Conservation (phyloP, 1,139 yeast species). For the Magnusiomyces suaveolens region DNA sequence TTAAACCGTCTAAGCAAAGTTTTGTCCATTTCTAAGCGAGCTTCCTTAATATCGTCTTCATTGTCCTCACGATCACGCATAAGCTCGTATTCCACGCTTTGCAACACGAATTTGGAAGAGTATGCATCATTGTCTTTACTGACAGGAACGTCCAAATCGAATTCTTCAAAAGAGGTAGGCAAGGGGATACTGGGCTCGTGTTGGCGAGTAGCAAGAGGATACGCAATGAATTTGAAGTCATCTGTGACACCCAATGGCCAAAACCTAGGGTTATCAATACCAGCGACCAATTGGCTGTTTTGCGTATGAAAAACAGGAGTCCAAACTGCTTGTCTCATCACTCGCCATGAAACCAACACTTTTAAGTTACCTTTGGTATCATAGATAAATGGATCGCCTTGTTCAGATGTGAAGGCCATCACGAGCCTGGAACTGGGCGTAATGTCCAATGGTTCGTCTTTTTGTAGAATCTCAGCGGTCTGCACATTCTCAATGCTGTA, state of each 20-base stretch:
- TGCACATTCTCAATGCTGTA: slow-evolving; percentile 34
- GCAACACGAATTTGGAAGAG: slow-evolving; percentile 15
- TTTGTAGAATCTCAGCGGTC: slow-evolving; percentile 33
- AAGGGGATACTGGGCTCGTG: slow-evolving; percentile 56
- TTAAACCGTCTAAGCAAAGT: slow-evolving; percentile 68
- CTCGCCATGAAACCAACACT: slow-evolving; percentile 68
- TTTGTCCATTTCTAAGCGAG: slow-evolving; percentile 43
- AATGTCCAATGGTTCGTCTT: slow-evolving; percentile 32
- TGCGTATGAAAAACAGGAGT: slow-evolving; percentile 68
- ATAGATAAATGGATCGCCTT: slow-evolving; percentile 79
- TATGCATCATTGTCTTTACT: slow-evolving; percentile 7
- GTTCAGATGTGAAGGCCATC: slow-evolving; percentile 71
- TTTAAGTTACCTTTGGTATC: slow-evolving; percentile 68
- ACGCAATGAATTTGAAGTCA: slow-evolving; percentile 63
- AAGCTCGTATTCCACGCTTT: slow-evolving; percentile 23
- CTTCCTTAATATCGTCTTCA: slow-evolving; percentile 21
- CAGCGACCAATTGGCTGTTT: slow-evolving; percentile 20
- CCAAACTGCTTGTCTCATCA: slow-evolving; percentile 69
- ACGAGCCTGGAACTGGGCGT: slow-evolving; percentile 27
- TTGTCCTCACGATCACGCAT: slow-evolving; percentile 20
- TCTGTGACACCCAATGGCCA: slow-evolving; percentile 79
- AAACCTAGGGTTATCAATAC: slow-evolving; percentile 29
- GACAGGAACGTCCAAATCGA: slow-evolving; percentile 57
- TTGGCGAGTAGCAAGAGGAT: slow-evolving; percentile 51
- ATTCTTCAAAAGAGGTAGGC: slow-evolving; percentile 63